A percentile compares a stretch with the other conserved stretches of the same genome.
These are phyloP conservation scores for Bretziella fagacearum DNA, from an alignment of 2,329 filamentous ascomycete genomes.

Conservation along the genomic window DNA sequence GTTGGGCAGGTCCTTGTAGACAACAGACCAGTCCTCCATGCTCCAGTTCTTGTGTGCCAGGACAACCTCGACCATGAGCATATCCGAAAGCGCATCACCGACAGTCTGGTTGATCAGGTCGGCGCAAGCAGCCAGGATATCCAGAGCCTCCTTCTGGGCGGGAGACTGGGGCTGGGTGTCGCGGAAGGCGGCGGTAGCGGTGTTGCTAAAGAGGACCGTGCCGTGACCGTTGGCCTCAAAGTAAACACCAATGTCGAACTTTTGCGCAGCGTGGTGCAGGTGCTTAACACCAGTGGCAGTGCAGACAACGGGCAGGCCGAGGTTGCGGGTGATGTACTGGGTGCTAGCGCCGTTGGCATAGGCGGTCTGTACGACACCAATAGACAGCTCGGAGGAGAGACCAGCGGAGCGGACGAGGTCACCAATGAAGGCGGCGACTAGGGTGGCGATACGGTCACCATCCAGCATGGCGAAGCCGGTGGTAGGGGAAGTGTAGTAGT, in stretches of 20 bases:
- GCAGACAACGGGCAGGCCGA: conserved; percentile 79
- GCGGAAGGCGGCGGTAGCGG: conserved; percentile 62
- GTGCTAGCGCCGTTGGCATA: conserved; percentile 96
- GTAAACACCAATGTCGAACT: conserved; percentile 92
- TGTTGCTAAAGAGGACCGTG: conserved; percentile 82
- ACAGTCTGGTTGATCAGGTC: conserved; percentile 98
- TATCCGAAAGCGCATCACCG: conserved; percentile 86
- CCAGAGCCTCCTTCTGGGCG: conserved; percentile 75
- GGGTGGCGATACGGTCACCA: conserved; percentile 88
- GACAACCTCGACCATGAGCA: conserved; percentile 90
- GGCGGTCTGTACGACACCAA: conserved; percentile 91
- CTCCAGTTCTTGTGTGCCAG: conserved; percentile 89
- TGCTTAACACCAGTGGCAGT: conserved; percentile 95
- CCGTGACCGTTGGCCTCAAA: conserved; percentile 98
- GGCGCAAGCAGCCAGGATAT: conserved; percentile 64
- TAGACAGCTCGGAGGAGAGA: conserved; percentile 62
- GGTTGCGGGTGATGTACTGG: conserved; percentile 72
- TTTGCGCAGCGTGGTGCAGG: conserved; percentile 87
- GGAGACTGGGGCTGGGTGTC: conserved; percentile 74
- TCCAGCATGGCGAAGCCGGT: conserved; percentile 83
- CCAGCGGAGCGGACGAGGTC: conserved; percentile 71
- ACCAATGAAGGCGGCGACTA: conserved; percentile 83
- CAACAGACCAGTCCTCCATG: conserved; percentile 77
- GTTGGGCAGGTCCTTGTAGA: conserved; percentile 88
- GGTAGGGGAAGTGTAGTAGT: conserved; percentile 77